Base-by-base conservation (phyloP, 148 eudicot species). In the Drosera capensis region DNA sequence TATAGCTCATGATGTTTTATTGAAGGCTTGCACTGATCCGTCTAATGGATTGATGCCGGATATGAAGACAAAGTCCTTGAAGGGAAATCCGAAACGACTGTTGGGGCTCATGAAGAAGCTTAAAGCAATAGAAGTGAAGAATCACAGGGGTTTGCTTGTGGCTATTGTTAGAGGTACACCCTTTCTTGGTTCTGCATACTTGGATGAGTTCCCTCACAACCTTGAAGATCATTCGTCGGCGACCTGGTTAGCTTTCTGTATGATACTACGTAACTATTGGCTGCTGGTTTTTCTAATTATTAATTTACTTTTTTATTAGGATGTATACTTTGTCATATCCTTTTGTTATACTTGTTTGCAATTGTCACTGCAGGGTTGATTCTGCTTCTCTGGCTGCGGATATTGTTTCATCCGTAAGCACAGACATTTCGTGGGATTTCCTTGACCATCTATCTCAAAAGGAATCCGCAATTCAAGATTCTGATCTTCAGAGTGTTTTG, bases 1-100 rank as follows among this genome's bases (percentile, higher is more conserved):
- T 61, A 43, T 70, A 24, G 94, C 95, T 1, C 68, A 81, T 47
- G 43, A 58, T 31, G 88, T 92, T 60, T 71, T 92, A 49, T 31
- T 61, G 25, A 59, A 55, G 72, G 94, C 77, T 42, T 85, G 99
- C 48, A 85, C 81, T 31, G 77, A 92, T 68, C 94, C 95, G 55
- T 63, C 65, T 23, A 92, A 81, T 68, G 99, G 99, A 26, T 65
- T 92, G 66, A 92, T 85, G 99, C 86, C 94, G 12, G 94, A 81
- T 67, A 60, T 65, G 47, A 66, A 68, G 24, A 67, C 82, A 13
- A 55, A 13, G 50, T 72, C 95, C 3, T 57, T 84, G 23, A 82
- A 65, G 50, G 99, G 99, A 18, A 92, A 92, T 38, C 54, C 23
- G 14, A 85, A 72, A 51, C 72, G 99, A 25, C 75, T 92, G 9